Evolutionary conservation across 345 rosid genomes (phyloP).

Genomic region (Excoecaria agallocha): DNA sequence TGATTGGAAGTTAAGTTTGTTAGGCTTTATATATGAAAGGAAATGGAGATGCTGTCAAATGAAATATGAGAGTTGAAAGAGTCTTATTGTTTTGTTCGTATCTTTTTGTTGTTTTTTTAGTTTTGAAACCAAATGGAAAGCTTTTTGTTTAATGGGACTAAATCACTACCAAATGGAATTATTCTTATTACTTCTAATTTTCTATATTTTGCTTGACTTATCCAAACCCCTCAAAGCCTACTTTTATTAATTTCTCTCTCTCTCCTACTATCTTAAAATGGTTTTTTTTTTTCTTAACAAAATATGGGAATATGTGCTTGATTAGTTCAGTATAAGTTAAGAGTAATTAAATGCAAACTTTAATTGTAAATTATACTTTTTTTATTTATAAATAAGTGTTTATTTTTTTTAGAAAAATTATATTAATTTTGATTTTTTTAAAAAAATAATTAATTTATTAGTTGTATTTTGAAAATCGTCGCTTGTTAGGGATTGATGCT

Average conservation of each 20-base stretch:
- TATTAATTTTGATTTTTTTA: too few species aligned
- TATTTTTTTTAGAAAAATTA: too few species aligned
- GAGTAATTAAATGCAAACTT: too few species aligned
- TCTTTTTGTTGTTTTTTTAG: conserved; percentile 27
- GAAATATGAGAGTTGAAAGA: conserved; percentile 25
- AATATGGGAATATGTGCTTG: too few species aligned
- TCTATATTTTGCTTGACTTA: conserved; percentile 26
- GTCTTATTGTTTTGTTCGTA: conserved; percentile 34
- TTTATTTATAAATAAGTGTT: too few species aligned
- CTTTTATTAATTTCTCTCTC: background rate
- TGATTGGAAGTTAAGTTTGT: background rate
- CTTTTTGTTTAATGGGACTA: background rate
- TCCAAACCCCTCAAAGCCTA: conserved; percentile 16
- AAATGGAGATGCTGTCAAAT: conserved; percentile 33
- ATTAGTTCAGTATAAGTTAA: too few species aligned
- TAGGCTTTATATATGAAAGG: conserved; percentile 25
- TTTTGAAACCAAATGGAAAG: conserved; percentile 31
- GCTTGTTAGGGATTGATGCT: too few species aligned
- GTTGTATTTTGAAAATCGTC: too few species aligned
- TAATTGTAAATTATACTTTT: too few species aligned
- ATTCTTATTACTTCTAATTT: background rate
- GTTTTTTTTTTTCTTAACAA: too few species aligned
- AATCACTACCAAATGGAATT: conserved; percentile 18
- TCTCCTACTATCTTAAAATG: background rate
- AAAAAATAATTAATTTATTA: too few species aligned